These are phyloP conservation scores for Psidium guajava DNA, from an alignment of 345 rosid species.

Conservation along the genomic window DNA sequence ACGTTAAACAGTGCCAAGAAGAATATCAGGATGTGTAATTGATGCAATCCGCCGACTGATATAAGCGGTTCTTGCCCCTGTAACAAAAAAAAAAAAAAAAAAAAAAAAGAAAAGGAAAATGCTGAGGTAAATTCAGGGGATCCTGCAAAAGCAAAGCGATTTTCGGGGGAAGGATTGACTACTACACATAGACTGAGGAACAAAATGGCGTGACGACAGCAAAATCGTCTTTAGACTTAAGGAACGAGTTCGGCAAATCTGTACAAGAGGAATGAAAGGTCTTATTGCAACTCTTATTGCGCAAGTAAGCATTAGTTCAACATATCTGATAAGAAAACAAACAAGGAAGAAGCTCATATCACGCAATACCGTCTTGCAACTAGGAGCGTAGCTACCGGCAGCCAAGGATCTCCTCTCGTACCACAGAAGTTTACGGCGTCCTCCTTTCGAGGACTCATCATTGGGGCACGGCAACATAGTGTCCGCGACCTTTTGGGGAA, in stretches of 20 bases:
- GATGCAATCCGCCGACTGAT: conserved; percentile 61
- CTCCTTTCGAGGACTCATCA: not conserved
- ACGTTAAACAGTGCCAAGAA: conserved; percentile 89
- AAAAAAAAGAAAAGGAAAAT: not conserved
- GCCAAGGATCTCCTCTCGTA: conserved; percentile 38
- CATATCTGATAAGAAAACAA: not conserved
- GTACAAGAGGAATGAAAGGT: not conserved
- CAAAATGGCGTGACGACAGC: not conserved
- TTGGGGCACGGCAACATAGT: conserved; percentile 65
- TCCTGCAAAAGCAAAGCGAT: not conserved
- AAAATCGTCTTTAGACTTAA: not conserved
- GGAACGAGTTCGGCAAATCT: not conserved
- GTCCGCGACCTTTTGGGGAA: conserved; percentile 40
- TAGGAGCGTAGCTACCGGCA: conserved; percentile 9
- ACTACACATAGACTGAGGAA: not conserved
- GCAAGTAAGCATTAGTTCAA: not conserved
- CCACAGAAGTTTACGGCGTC: conserved; percentile 52
- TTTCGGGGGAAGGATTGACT: not conserved
- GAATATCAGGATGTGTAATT: conserved; percentile 83
- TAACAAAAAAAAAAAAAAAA: not conserved
- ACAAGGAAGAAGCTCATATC: not conserved
- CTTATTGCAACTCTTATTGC: not conserved
- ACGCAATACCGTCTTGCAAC: conserved; percentile 45
- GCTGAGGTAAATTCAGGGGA: not conserved
- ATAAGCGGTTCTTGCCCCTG: conserved; percentile 75